Conservation (phyloP, 768 basidiomycete genomes). For the Tulasnella sp. region DNA sequence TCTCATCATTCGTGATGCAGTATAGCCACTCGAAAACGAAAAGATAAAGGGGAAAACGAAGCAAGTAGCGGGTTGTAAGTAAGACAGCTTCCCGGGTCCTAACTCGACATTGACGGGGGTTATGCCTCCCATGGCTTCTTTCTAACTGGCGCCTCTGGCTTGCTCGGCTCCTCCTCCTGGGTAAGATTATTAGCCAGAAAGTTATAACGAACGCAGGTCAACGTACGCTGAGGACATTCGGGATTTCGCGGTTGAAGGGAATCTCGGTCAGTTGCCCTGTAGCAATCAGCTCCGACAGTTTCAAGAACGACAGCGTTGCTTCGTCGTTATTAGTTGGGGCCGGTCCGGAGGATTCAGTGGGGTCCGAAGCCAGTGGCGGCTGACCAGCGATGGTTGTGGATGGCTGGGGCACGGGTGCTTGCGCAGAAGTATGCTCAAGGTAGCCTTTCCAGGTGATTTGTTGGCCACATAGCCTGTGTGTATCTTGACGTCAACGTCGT, state of each 20-base stretch:
- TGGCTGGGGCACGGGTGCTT: not conserved
- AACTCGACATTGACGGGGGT: too few species aligned
- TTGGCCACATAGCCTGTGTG: not conserved
- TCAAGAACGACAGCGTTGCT: not conserved
- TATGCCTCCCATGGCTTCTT: constrained; percentile 13
- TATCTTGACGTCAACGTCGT: too few species aligned
- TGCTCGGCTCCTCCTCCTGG: constrained; percentile 5
- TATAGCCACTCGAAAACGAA: too few species aligned
- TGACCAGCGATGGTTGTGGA: not conserved
- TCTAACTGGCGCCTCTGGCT: not conserved
- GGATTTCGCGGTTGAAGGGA: constrained; percentile 10
- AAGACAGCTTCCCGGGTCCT: too few species aligned
- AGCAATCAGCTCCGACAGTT: constrained; percentile 7
- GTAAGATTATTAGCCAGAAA: not conserved
- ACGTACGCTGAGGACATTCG: constrained; percentile 12
- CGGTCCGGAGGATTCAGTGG: not conserved
- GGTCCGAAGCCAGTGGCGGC: not conserved
- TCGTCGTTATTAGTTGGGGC: not conserved
- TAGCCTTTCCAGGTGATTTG: constrained; percentile 7
- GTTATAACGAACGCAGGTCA: not conserved
- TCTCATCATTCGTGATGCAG: too few species aligned
- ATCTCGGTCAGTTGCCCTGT: constrained; percentile 1
- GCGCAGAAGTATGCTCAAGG: not conserved
- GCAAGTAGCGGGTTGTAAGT: too few species aligned
- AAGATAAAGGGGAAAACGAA: too few species aligned